A percentile compares a stretch with the other conserved stretches of the same genome.
Conservation (phyloP, 1,284 basidiomycete genomes). For the Cystobasidium pallidum region DNA sequence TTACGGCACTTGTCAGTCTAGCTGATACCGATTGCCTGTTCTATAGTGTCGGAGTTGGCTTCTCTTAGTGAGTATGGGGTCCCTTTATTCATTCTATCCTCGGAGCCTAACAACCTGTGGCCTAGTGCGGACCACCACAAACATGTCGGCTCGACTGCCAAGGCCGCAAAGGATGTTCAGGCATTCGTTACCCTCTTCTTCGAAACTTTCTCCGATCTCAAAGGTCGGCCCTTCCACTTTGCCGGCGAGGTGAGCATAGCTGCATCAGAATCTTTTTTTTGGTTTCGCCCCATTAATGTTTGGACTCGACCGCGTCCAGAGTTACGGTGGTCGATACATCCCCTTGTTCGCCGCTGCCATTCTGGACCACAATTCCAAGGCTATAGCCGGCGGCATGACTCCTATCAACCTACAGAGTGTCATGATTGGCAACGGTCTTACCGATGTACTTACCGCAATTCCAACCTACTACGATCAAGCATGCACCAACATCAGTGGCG, state of each 20-base stretch:
- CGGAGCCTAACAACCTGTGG: too few relatives aligned
- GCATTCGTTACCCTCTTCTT: conserved; percentile 56
- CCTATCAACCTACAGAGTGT: conserved; percentile 78
- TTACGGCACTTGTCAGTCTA: background rate
- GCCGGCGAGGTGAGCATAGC: conserved; percentile 36
- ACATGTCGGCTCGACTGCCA: conserved; percentile 50
- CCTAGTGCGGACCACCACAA: conserved; percentile 53
- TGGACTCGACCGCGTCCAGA: background rate
- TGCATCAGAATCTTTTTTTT: background rate
- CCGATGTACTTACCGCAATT: conserved; percentile 54
- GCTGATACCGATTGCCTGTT: conserved; percentile 49
- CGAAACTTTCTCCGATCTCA: conserved; percentile 54
- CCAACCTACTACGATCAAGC: conserved; percentile 42
- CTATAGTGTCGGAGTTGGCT: conserved; percentile 56
- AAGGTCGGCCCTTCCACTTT: conserved; percentile 46
- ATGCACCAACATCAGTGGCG: conserved; percentile 39
- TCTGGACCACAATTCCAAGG: conserved; percentile 71
- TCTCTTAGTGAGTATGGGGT: conserved; percentile 49
- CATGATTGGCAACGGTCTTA: conserved; percentile 71
- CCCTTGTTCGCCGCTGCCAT: conserved; percentile 79
- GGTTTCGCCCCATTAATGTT: background rate
- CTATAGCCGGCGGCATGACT: conserved; percentile 65
- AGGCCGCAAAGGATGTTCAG: conserved; percentile 55
- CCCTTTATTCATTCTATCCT: too few relatives aligned
- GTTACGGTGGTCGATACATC: conserved; percentile 69